Evolutionary conservation across 495 filamentous ascomycete genomes (phyloP).

Genomic region (Neurospora sp.): DNA sequence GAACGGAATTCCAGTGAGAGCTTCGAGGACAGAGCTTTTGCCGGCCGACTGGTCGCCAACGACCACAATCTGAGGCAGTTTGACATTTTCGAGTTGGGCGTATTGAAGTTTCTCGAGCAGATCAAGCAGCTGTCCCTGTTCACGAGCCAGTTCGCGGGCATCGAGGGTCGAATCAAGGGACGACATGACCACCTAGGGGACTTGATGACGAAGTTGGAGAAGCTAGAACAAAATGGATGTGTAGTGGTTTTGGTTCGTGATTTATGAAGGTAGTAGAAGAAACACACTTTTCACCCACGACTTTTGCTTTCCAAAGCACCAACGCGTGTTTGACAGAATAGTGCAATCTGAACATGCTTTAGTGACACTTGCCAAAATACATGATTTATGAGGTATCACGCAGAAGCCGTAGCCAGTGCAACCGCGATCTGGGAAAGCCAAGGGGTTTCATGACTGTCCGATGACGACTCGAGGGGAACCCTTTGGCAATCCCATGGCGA

Average conservation of each 20-base stretch:
- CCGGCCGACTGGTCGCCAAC: conserved; percentile 63
- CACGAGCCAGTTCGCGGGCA: conserved; percentile 25
- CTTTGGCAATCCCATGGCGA: not conserved
- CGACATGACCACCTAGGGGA: conserved; percentile 8
- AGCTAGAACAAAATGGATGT: not conserved
- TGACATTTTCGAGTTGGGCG: conserved; percentile 31
- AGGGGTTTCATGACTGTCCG: not conserved
- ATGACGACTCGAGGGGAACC: not conserved
- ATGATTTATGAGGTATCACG: not conserved
- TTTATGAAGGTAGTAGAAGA: not conserved
- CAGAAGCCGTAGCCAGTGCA: not conserved
- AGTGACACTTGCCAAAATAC: not conserved
- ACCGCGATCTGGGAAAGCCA: not conserved
- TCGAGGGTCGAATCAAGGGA: conserved; percentile 23
- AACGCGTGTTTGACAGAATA: not conserved
- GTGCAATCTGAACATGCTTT: not conserved
- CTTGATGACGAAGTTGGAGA: not conserved
- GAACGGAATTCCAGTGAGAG: conserved; percentile 60
- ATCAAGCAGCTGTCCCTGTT: conserved; percentile 27
- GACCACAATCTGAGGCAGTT: conserved; percentile 63
- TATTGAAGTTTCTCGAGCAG: conserved; percentile 32
- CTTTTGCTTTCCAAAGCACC: not conserved
- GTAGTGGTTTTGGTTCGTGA: not conserved
- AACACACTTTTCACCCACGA: not conserved
- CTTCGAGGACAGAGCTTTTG: conserved; percentile 67